Conservation (phyloP, 257 asterid species). For the Mitragyna speciosa region DNA sequence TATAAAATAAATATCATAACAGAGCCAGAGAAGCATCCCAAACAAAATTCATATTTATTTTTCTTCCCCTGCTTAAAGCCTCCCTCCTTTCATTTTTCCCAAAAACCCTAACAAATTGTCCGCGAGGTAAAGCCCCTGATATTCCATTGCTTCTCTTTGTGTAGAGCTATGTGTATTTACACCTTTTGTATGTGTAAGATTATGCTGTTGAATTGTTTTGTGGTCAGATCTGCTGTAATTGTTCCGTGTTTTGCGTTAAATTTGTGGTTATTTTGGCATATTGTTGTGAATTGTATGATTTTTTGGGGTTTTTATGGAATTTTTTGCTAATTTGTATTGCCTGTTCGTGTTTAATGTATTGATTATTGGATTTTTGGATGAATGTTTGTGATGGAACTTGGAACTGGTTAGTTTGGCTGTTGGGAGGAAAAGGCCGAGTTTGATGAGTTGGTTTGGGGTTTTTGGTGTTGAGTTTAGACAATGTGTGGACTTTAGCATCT, state of each 20-base stretch:
- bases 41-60: constrained; percentile 15
- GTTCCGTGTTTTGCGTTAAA: constrained; percentile 19
- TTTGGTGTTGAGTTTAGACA: constrained; percentile 21
- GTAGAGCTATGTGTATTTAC: background rate
- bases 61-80: background rate
- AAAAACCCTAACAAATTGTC: constrained; percentile 24
- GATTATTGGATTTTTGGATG: constrained; percentile 2
- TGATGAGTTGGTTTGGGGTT: constrained; percentile 10
- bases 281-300: constrained; percentile 3
- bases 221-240: constrained; percentile 38
- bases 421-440: background rate
- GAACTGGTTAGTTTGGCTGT: background rate
- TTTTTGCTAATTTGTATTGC: background rate
- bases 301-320: background rate
- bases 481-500: constrained; percentile 24
- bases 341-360: background rate
- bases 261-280: constrained; percentile 1
- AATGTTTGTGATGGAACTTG: constrained; percentile 1
- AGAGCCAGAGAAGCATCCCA: constrained; percentile 21
- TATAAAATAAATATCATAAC: constrained; percentile 4
- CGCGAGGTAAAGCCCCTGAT: constrained; percentile 12
- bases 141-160: constrained; percentile 8
- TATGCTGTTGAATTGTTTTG: constrained; percentile 8
- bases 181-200: constrained; percentile 3
- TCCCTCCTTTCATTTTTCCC: constrained; percentile 16